Evolutionary conservation across 2,329 filamentous ascomycete species (phyloP).

Genomic region (Penicillium vulpinum): DNA sequence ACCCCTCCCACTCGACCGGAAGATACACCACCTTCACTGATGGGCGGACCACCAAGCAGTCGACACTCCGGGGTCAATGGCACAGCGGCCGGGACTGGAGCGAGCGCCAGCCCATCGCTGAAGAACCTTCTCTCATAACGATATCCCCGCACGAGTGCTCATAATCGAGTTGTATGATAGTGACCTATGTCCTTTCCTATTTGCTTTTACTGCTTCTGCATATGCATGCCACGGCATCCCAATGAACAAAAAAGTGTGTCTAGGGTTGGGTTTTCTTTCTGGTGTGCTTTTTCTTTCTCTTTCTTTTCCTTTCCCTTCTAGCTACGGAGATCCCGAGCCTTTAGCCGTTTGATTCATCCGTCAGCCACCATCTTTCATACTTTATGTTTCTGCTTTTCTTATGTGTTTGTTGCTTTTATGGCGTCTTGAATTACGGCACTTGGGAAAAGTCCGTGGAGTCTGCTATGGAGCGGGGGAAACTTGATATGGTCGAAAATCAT

Average conservation of each 20-base stretch:
- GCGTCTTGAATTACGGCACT: slow-evolving; percentile 22
- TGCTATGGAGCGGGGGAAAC: slow-evolving; percentile 6
- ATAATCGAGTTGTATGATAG: slow-evolving; percentile 20
- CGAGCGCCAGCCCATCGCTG: slow-evolving; percentile 74
- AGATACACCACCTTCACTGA: slow-evolving; percentile 26
- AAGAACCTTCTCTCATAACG: slow-evolving; percentile 68
- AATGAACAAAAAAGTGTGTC: slow-evolving; percentile 10
- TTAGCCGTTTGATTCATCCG: neutral
- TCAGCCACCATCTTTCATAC: neutral
- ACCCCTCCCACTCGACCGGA: slow-evolving; percentile 35
- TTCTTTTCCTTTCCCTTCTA: neutral
- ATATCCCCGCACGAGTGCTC: neutral
- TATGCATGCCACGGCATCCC: slow-evolving; percentile 8
- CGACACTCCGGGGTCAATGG: slow-evolving; percentile 32
- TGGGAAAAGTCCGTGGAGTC: slow-evolving; percentile 16
- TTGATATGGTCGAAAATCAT: slow-evolving; percentile 10
- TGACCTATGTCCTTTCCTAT: slow-evolving; percentile 13
- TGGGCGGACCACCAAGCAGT: slow-evolving; percentile 29
- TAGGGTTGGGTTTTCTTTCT: neutral
- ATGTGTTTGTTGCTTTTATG: slow-evolving; percentile 9
- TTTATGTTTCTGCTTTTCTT: slow-evolving; percentile 7
- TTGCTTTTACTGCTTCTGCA: slow-evolving; percentile 18
- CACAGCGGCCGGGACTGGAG: slow-evolving; percentile 50
- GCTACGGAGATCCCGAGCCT: neutral
- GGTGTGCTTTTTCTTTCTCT: slow-evolving; percentile 5